Conservation (phyloP, 2,329 filamentous ascomycete genomes). For the Annulohypoxylon truncatum region DNA sequence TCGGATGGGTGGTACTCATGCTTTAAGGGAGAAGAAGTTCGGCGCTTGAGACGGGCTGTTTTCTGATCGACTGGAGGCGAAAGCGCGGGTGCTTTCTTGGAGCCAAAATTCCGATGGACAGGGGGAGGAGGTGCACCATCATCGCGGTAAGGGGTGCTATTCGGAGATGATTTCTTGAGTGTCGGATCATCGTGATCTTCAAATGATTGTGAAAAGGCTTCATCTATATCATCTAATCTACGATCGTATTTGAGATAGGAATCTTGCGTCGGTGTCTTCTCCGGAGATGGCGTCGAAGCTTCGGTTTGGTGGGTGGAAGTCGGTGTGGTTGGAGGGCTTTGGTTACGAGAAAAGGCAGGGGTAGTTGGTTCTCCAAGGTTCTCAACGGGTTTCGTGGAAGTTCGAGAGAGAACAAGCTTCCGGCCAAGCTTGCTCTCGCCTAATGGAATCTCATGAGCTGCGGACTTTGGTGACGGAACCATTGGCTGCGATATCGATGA, state of each 20-base stretch:
- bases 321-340: constrained; percentile 49
- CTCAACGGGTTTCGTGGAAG: constrained; percentile 38
- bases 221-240: constrained; percentile 25
- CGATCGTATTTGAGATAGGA: constrained; percentile 44
- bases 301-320: constrained; percentile 37
- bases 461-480: constrained; percentile 41
- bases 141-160: constrained; percentile 56
- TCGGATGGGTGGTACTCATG: constrained; percentile 95
- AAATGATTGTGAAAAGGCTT: constrained; percentile 37
- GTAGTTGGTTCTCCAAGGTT: constrained; percentile 48
- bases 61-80: constrained; percentile 60
- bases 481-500: constrained; percentile 44
- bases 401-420: constrained; percentile 35
- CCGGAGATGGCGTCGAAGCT: constrained; percentile 46
- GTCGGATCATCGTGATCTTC: constrained; percentile 52
- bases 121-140: constrained; percentile 69
- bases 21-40: constrained; percentile 92
- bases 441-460: constrained; percentile 53
- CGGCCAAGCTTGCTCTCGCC: constrained; percentile 52
- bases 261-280: constrained; percentile 55
- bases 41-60: constrained; percentile 67
- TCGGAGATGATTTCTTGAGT: constrained; percentile 51
- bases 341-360: constrained; percentile 52
- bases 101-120: constrained; percentile 60
- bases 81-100: constrained; percentile 55